phyloP scores from a whole-genome alignment of 805 yeast species.

The Starmerella powellii region DNA sequence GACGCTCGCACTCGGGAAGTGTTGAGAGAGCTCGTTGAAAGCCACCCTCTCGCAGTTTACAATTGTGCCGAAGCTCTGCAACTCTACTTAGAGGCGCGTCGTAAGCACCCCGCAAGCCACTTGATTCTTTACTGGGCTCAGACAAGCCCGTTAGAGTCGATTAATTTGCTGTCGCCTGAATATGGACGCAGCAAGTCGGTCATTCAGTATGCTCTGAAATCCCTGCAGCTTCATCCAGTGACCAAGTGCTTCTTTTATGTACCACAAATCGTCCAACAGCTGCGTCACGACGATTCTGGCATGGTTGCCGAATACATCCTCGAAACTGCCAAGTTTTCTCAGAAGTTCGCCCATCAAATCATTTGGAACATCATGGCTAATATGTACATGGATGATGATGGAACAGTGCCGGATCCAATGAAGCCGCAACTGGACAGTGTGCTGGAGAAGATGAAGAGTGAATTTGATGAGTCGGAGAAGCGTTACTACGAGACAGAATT shows the following conservation, averaged over 20 bases:
- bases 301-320: constrained; percentile 79
- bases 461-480: constrained; percentile 50
- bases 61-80: constrained; percentile 48
- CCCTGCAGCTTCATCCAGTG: constrained; percentile 77
- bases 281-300: constrained; percentile 69
- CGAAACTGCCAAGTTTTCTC: constrained; percentile 84
- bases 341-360: constrained; percentile 90
- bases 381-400: constrained; percentile 80
- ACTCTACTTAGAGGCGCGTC: constrained; percentile 33
- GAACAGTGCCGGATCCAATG: constrained; percentile 61
- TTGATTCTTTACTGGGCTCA: constrained; percentile 54
- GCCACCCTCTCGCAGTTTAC: constrained; percentile 49
- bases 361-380: constrained; percentile 97
- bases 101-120: constrained; percentile 28
- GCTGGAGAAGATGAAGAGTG: constrained; percentile 47
- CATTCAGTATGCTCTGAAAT: constrained; percentile 79
- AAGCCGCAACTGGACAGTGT: constrained; percentile 75
- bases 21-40: constrained; percentile 37
- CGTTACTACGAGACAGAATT: constrained; percentile 72
- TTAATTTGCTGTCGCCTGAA: constrained; percentile 68
- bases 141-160: constrained; percentile 70
- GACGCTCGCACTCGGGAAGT: constrained; percentile 27
- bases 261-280: constrained; percentile 91
- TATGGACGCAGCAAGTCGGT: constrained; percentile 53
- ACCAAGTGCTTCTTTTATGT: constrained; percentile 88